Percentiles rank a stretch among this genome's conserved stretches.
Conservation (phyloP, 345 rosid species). For the Physaria fendleri region DNA sequence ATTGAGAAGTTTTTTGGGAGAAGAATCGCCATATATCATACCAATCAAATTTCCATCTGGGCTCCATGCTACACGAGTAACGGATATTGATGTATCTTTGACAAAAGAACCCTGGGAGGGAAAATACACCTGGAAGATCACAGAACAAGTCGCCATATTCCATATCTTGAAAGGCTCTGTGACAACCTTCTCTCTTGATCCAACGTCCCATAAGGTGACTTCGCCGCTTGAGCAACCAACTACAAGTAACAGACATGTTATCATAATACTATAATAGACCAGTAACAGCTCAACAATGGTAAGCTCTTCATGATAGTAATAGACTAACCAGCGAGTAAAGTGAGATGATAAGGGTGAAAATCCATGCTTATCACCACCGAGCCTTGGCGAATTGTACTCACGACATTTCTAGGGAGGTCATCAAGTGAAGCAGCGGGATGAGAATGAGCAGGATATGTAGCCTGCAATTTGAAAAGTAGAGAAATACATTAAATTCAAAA, state of each 20-base stretch:
- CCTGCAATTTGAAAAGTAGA: constrained; percentile 33
- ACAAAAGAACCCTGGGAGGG: constrained; percentile 36
- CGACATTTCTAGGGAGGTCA: constrained; percentile 90
- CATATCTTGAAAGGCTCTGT: constrained; percentile 80
- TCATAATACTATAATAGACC: neutral
- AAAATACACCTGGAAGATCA: constrained; percentile 57
- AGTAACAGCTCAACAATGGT: neutral
- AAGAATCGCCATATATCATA: constrained; percentile 19
- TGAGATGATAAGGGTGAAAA: constrained; percentile 74
- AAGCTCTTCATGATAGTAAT: constrained; percentile 6
- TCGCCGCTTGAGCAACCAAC: constrained; percentile 87
- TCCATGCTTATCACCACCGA: constrained; percentile 88
- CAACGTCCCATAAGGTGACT: constrained; percentile 81
- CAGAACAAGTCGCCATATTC: constrained; percentile 49
- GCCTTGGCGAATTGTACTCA: constrained; percentile 66
- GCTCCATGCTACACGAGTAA: constrained; percentile 65
- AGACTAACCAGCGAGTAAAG: constrained; percentile 74
- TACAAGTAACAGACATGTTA: constrained; percentile 21
- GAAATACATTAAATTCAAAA: constrained; percentile 5
- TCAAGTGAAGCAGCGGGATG: constrained; percentile 60
- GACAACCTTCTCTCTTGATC: constrained; percentile 52
- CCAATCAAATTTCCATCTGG: constrained; percentile 65
- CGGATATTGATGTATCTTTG: constrained; percentile 48
- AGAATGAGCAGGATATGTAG: constrained; percentile 55
- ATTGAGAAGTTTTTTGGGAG: neutral